Conservation (phyloP, 2,329 filamentous ascomycete species). For the Elsinoe fawcettii region DNA sequence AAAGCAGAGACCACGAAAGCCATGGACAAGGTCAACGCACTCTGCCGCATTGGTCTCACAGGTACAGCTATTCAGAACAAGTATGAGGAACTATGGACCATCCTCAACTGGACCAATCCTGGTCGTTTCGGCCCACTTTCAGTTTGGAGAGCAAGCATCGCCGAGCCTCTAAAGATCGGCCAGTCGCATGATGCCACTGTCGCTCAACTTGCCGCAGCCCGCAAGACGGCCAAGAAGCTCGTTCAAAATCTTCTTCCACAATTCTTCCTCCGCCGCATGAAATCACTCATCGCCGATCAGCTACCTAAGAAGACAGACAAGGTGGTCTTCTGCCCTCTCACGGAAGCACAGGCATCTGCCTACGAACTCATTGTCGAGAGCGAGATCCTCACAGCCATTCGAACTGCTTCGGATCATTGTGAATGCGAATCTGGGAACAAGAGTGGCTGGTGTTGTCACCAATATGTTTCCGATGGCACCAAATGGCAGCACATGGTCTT, state of each 20-base stretch:
- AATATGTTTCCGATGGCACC: conserved; percentile 51
- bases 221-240: conserved; percentile 75
- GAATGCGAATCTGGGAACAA: conserved; percentile 61
- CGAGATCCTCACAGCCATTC: conserved; percentile 61
- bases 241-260: conserved; percentile 79
- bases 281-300: conserved; percentile 83
- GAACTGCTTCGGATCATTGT: conserved; percentile 59
- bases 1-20: conserved; percentile 70
- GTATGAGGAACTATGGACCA: conserved; percentile 93
- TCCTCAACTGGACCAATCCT: conserved; percentile 94
- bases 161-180: conserved; percentile 71
- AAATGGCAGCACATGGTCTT: conserved; percentile 75
- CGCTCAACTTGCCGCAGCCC: conserved; percentile 69
- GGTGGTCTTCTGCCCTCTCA: conserved; percentile 91
- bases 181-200: conserved; percentile 88
- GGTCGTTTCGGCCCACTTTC: conserved; percentile 58
- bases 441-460: conserved; percentile 73
- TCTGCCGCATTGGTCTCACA: conserved; percentile 87
- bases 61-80: conserved; percentile 97
- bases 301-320: conserved; percentile 90
- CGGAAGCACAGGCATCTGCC: conserved; percentile 67
- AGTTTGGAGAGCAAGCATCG: conserved; percentile 73
- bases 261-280: conserved; percentile 89
- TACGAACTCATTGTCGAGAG: conserved; percentile 77
- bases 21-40: conserved; percentile 82